These are phyloP conservation scores for Umbilicus rupestris DNA, from an alignment of 164 flowering plant genomes.

Conservation along the genomic window DNA sequence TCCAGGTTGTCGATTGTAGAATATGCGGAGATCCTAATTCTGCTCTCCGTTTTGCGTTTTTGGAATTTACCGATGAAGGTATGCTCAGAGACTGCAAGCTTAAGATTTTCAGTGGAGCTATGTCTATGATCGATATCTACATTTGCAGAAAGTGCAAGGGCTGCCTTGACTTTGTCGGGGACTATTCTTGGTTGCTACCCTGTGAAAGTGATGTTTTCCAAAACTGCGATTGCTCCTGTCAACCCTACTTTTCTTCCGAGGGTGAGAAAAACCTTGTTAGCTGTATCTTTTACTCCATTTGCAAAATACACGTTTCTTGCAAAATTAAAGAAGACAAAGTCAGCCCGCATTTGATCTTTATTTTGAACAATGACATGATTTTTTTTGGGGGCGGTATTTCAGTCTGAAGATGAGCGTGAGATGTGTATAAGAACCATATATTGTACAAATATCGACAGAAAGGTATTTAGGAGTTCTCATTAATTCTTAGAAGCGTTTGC, in stretches of 20 bases:
- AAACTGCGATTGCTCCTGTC: conserved; percentile 88
- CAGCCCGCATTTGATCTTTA: no score
- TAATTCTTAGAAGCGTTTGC: background rate
- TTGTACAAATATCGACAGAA: conserved; percentile 78
- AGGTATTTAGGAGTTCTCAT: conserved; percentile 42
- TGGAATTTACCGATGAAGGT: conserved; percentile 82
- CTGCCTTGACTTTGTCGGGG: conserved; percentile 61
- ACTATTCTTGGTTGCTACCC: conserved; percentile 82
- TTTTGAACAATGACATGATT: background rate
- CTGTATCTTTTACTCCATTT: background rate
- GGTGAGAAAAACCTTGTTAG: conserved; percentile 29
- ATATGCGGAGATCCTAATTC: conserved; percentile 76
- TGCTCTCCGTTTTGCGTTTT: conserved; percentile 69
- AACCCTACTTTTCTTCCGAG: conserved; percentile 74
- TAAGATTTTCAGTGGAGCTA: background rate
- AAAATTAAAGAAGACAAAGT: background rate
- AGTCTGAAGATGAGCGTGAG: conserved; percentile 80
- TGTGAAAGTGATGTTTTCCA: conserved; percentile 68
- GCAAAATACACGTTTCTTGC: background rate
- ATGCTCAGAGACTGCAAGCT: conserved; percentile 4
- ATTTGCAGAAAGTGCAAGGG: conserved; percentile 56
- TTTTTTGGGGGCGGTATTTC: conserved; percentile 8
- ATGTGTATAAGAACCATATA: conserved; percentile 86
- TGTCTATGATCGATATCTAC: background rate
- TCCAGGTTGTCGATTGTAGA: conserved; percentile 74